Evolutionary conservation across 1,139 yeast species (phyloP).

Genomic region (Yamadazyma triangularis): DNA sequence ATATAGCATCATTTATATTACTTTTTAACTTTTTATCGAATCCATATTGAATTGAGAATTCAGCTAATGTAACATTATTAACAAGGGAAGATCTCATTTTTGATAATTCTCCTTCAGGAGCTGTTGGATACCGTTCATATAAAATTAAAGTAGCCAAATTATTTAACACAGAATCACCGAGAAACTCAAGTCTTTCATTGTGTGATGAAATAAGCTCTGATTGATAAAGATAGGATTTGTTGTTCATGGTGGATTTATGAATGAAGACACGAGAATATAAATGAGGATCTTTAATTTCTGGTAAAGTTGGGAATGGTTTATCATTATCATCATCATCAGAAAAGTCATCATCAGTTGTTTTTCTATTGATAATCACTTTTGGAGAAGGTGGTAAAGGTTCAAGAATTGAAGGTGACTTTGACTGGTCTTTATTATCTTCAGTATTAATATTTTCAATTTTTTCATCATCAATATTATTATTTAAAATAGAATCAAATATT

Average conservation of each 20-base stretch:
- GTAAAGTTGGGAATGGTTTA: slow-evolving; percentile 55
- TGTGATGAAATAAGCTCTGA: slow-evolving; percentile 59
- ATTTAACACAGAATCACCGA: slow-evolving; percentile 88
- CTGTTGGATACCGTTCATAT: slow-evolving; percentile 60
- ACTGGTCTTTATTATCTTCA: slow-evolving; percentile 4
- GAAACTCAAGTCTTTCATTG: slow-evolving; percentile 87
- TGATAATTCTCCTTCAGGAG: slow-evolving; percentile 80
- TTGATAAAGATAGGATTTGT: slow-evolving; percentile 51
- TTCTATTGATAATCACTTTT: not conserved
- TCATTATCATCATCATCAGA: not conserved
- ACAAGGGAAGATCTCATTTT: slow-evolving; percentile 66
- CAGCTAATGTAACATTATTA: slow-evolving; percentile 67
- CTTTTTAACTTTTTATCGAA: slow-evolving; percentile 58
- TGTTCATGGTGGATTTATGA: slow-evolving; percentile 70
- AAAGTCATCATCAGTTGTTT: not conserved
- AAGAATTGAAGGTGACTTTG: not conserved
- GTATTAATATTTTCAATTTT: slow-evolving; percentile 4
- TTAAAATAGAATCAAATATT: slow-evolving; percentile 45
- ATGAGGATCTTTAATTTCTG: slow-evolving; percentile 56
- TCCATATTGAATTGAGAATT: slow-evolving; percentile 69
- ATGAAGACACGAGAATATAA: slow-evolving; percentile 71
- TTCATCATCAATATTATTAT: slow-evolving; percentile 13
- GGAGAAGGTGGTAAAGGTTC: not conserved
- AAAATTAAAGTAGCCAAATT: slow-evolving; percentile 66
- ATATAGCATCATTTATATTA: slow-evolving; percentile 32